phyloP scores from a whole-genome alignment of 306 rosid species.

The Boehmeria nivea region DNA sequence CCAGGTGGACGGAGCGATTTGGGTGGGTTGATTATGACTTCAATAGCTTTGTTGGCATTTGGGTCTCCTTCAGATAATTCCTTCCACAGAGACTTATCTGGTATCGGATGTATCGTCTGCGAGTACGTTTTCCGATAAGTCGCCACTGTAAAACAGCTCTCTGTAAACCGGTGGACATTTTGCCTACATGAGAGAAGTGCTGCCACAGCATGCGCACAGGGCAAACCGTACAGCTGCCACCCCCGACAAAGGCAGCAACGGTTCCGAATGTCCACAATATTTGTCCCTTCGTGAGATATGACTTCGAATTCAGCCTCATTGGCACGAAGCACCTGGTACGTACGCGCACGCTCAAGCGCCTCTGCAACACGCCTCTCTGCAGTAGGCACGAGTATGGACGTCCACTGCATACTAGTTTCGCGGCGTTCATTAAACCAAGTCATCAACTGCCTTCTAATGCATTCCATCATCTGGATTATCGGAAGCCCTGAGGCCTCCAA shows the following conservation, averaged over 20 bases:
- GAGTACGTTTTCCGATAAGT: constrained; percentile 82
- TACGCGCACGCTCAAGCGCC: constrained; percentile 77
- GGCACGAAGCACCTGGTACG: constrained; percentile 83
- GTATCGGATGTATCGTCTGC: constrained; percentile 83
- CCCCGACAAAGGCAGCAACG: constrained; percentile 80
- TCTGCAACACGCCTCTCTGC: constrained; percentile 75
- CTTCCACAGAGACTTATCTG: constrained; percentile 77
- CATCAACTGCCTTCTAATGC: constrained; percentile 84
- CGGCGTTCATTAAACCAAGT: constrained; percentile 87
- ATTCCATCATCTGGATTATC: constrained; percentile 84
- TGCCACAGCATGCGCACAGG: constrained; percentile 89
- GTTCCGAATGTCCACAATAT: constrained; percentile 65
- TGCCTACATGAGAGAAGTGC: constrained; percentile 86
- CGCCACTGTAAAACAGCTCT: constrained; percentile 81
- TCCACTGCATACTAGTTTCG: constrained; percentile 88
- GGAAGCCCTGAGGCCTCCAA: constrained; percentile 83
- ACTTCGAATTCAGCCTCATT: constrained; percentile 89
- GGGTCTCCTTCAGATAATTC: constrained; percentile 58
- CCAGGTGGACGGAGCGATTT: constrained; percentile 83
- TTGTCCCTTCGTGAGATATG: constrained; percentile 68
- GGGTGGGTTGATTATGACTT: constrained; percentile 60
- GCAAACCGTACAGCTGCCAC: constrained; percentile 85
- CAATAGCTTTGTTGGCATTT: constrained; percentile 29
- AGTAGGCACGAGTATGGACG: constrained; percentile 74
- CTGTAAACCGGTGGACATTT: constrained; percentile 81